Conservation (phyloP, 352 stramenopile species). For the Albugo laibachii region DNA sequence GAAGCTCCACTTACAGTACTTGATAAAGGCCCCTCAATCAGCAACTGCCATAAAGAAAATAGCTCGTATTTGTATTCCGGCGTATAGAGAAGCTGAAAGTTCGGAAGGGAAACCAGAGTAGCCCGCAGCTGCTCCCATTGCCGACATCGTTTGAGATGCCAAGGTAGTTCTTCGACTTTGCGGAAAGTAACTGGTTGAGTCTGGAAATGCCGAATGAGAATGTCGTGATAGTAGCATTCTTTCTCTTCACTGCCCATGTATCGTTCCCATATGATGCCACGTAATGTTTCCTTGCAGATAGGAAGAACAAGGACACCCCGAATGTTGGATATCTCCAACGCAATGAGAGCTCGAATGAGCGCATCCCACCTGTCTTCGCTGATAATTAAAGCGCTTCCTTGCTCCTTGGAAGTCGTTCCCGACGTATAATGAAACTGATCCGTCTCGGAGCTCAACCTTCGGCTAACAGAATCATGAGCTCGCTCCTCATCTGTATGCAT, state of each 20-base stretch:
- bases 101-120: conserved; percentile 76
- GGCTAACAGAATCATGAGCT: conserved; percentile 1
- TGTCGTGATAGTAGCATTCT: conserved; percentile 59
- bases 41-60: conserved; percentile 78
- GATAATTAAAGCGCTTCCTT: conserved; percentile 21
- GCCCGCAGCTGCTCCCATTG: conserved; percentile 74
- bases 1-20: conserved; percentile 19
- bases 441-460: background rate
- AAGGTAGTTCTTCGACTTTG: conserved; percentile 78
- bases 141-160: conserved; percentile 82
- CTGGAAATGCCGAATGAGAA: conserved; percentile 69
- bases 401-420: conserved; percentile 8
- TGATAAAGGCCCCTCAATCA: conserved; percentile 60
- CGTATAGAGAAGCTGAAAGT: conserved; percentile 85
- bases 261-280: conserved; percentile 75
- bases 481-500: conserved; percentile 26
- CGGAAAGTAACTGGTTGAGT: conserved; percentile 64
- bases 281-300: conserved; percentile 73
- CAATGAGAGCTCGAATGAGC: conserved; percentile 42
- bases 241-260: conserved; percentile 56
- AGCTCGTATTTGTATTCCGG: conserved; percentile 80
- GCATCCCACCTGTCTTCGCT: conserved; percentile 46
- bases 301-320: conserved; percentile 76
- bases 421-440: conserved; percentile 11
- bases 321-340: conserved; percentile 57